Base-by-base conservation (phyloP, 352 stramenopile genomes). In the Elongisporangium anandrum region DNA sequence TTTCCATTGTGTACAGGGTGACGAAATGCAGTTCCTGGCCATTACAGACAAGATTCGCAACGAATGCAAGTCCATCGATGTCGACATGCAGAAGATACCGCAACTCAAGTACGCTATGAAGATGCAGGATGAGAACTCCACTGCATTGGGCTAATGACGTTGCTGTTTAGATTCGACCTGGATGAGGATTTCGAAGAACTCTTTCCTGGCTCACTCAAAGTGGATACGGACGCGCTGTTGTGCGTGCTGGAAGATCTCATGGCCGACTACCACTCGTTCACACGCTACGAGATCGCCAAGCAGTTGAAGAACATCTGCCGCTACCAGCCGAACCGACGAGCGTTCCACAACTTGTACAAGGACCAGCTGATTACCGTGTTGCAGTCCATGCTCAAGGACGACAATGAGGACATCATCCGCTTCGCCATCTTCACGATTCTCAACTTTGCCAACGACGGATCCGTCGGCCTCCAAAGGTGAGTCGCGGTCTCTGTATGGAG, bases 351-450 rank as follows among this genome's bases (percentile, higher is more conserved):
- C 9, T 52, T 61, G 57, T 64, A 77, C 54, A 77, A 73, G 29
- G 75, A 85, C 41, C 67, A 82, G 21, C 83, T 92, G 52, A 71
- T 84, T 48, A 63, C 52, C 21, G 59, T 72, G 7, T 57, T 92
- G 56, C 68, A 81, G 51, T 75, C 62, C 12, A 89, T 92, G 80
- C 70, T 92, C 39, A 70, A 77, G 48, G 79, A 88, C 60, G 67
- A 85, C 21, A 77, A 89, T 57, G 80, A 92, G 60, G 78, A 92
- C 58, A 84, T 90, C 41, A 68, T 89, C 15, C 82, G 82, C 20
- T 90, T 89, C 54, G 82, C 78, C 38, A 86, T 92, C 57, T 90
- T 74, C 65, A 70, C 68, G 39, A 89, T 92, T 45, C 63, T 90
- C 55, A 87, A 79, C 57, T 90, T 90, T 47, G 76, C 75, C 23